Conservation (phyloP, 257 asterid species). For the Haberlea rhodopensis region DNA sequence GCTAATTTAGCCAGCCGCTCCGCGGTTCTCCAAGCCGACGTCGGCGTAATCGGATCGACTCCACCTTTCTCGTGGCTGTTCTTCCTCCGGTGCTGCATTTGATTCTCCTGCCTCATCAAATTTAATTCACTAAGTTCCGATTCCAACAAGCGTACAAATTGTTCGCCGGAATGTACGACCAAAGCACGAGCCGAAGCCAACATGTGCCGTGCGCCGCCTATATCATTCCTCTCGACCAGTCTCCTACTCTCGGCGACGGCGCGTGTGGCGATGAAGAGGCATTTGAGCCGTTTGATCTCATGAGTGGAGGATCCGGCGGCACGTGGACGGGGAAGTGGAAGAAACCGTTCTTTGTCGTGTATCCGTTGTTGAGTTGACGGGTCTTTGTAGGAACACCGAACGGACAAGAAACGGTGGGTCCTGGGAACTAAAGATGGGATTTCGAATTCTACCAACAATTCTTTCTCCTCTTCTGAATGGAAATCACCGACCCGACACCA, state of each 20-base stretch:
- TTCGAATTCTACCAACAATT: constrained; percentile 67
- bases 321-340: constrained; percentile 68
- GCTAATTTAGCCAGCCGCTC: constrained; percentile 97
- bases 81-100: constrained; percentile 31
- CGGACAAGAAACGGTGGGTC: constrained; percentile 80
- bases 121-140: constrained; percentile 68
- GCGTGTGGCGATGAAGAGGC: constrained; percentile 68
- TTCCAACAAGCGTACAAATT: constrained; percentile 69
- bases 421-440: constrained; percentile 66
- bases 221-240: constrained; percentile 50
- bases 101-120: no score
- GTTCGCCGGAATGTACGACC: constrained; percentile 62
- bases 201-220: constrained; percentile 72
- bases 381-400: constrained; percentile 77
- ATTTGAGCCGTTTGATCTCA: constrained; percentile 57
- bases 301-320: constrained; percentile 66
- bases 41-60: constrained; percentile 89
- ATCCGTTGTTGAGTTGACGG: constrained; percentile 74
- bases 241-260: constrained; percentile 83
- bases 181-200: constrained; percentile 74
- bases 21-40: constrained; percentile 99
- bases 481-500: constrained; percentile 68
- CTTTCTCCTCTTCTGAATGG: constrained; percentile 75
- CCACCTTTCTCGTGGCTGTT: constrained; percentile 28
- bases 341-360: constrained; percentile 57